Base-by-base conservation (phyloP, 164 flowering plant species). In the Macadamia integrifolia region DNA sequence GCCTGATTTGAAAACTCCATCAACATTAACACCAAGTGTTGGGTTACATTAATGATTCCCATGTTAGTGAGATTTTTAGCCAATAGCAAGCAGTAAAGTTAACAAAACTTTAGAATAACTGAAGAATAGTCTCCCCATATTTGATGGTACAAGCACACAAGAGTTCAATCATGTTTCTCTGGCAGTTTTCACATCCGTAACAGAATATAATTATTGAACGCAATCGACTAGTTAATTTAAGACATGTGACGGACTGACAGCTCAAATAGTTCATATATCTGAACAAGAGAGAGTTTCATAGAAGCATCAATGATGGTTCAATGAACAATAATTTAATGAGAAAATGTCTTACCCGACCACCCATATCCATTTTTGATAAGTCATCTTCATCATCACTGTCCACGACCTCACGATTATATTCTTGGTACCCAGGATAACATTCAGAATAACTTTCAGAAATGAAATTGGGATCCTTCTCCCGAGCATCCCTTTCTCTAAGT, bases 351-450 rank as follows among this genome's bases (percentile, higher is more conserved):
- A 90, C 99, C 72, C 93, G 83, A 61, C 99, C 96, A 68, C 99
- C 99, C 99, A 94, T 94, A 70, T 94, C 99, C 99, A 94, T 92
- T 78, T 94, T 94, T 48, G 99, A 85, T 75, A 94, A 77, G 77
- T 94, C 99, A 69, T 71, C 98, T 76, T 94, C 99, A 72, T 90
- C 93, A 61, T 94, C 99, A 66, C 99, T 92, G 72, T 85, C 95
- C 48, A 90, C 93, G 48, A 94, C 69, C 81, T 94, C 99, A 67
- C 95, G 95, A 69, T 92, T 94, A 69, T 92, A 94, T 72, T 90
- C 93, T 75, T 94, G 99, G 77, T 94, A 94, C 29, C 95, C 96
- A 67, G 99, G 99, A 74, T 94, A 94, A 77, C 99, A 94, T 74
- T 94, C 99, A 44, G 99, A 94, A 71, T 94, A 94, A 77, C 97